These are phyloP conservation scores for Pyrrhoderma noxium DNA, from an alignment of 1,284 basidiomycete species.

Conservation along the genomic window DNA sequence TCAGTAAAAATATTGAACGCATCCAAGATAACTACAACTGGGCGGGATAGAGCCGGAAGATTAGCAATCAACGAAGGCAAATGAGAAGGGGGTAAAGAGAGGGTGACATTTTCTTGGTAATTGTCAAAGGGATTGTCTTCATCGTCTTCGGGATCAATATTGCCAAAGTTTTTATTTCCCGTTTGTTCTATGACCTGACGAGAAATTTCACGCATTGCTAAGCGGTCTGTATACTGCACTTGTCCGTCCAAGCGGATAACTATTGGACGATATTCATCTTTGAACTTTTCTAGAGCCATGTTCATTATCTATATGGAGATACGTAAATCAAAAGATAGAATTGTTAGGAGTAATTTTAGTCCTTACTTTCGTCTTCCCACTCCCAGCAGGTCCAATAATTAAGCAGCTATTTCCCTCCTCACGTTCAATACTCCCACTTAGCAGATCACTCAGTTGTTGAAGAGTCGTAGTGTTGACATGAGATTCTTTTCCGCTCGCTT, in stretches of 20 bases:
- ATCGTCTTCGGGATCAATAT: slow-evolving; percentile 24
- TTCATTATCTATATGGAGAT: slow-evolving; percentile 46
- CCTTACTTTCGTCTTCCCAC: slow-evolving; percentile 75
- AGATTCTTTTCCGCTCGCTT: slow-evolving; percentile 26
- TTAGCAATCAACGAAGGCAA: slow-evolving; percentile 74
- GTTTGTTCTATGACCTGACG: slow-evolving; percentile 71
- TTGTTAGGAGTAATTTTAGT: background rate
- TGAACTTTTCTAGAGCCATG: slow-evolving; percentile 39
- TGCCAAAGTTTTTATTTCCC: slow-evolving; percentile 30
- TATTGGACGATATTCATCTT: slow-evolving; percentile 43
- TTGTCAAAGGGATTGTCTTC: slow-evolving; percentile 38
- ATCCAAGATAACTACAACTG: slow-evolving; percentile 80
- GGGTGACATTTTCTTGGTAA: slow-evolving; percentile 21
- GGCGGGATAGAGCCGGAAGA: slow-evolving; percentile 68
- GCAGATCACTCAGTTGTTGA: slow-evolving; percentile 51
- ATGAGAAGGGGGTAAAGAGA: slow-evolving; percentile 65
- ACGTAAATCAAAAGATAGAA: background rate
- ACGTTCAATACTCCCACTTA: slow-evolving; percentile 65
- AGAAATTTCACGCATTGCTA: slow-evolving; percentile 91
- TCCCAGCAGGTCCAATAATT: slow-evolving; percentile 73
- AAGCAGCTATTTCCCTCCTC: slow-evolving; percentile 90
- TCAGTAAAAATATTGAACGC: slow-evolving; percentile 87
- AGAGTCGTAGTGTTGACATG: slow-evolving; percentile 44
- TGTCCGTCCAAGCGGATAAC: slow-evolving; percentile 81
- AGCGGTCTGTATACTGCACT: slow-evolving; percentile 75